Percentiles rank a stretch among this genome's conserved stretches.
phyloP scores from a whole-genome alignment of 805 yeast species.

The Monosporozyma servazzii region DNA sequence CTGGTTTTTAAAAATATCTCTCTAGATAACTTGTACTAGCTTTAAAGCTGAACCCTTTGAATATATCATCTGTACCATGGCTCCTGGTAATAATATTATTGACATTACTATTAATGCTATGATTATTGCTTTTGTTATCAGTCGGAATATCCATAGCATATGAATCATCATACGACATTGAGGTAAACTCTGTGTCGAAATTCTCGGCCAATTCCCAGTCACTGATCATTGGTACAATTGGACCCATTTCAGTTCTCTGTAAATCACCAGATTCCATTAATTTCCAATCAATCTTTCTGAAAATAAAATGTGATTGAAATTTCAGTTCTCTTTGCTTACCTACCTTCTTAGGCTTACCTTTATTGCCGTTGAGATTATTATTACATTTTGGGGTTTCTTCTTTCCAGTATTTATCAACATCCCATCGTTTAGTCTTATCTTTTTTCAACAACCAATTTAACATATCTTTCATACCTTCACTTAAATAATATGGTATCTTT shows the following conservation, averaged over 20 bases:
- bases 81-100: not conserved
- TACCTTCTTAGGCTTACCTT: conserved; percentile 19
- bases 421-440: conserved; percentile 57
- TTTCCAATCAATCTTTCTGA: conserved; percentile 69
- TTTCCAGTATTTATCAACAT: conserved; percentile 44
- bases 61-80: conserved; percentile 14
- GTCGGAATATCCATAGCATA: conserved; percentile 1
- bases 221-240: conserved; percentile 74
- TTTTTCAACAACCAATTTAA: conserved; percentile 56
- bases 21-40: conserved; percentile 31
- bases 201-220: conserved; percentile 80
- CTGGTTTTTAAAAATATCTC: conserved; percentile 19
- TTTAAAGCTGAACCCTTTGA: conserved; percentile 32
- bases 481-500: conserved; percentile 65
- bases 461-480: conserved; percentile 73
- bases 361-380: conserved; percentile 5
- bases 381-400: not conserved
- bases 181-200: conserved; percentile 72
- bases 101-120: conserved; percentile 1
- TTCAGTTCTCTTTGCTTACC: conserved; percentile 24
- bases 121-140: not conserved
- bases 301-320: conserved; percentile 60
- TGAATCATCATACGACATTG: conserved; percentile 38
- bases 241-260: conserved; percentile 45
- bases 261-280: conserved; percentile 41